Conservation (phyloP, 371 early-diverging fungal genomes). For the Mycotypha africana region DNA sequence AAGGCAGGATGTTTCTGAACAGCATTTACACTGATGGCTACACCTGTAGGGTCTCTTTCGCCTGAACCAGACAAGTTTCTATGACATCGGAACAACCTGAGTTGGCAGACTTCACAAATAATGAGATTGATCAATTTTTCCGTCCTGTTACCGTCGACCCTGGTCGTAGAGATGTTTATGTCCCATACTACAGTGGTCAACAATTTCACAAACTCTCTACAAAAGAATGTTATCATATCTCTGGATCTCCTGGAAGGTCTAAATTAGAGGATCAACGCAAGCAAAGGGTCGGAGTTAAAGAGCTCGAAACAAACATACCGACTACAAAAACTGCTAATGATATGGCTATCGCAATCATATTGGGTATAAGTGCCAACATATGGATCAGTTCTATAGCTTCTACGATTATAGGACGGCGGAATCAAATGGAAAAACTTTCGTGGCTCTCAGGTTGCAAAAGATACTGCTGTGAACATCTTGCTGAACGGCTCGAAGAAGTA, state of each 20-base stretch:
- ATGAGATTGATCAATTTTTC: not conserved
- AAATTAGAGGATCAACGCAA: constrained; percentile 2
- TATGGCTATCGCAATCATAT: not conserved
- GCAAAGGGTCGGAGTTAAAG: not conserved
- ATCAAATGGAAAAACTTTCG: not conserved
- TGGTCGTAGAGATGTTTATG: not conserved
- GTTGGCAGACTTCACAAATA: not conserved
- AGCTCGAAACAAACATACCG: not conserved
- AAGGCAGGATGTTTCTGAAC: constrained; percentile 1
- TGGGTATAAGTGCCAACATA: not conserved
- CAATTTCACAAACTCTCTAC: not conserved
- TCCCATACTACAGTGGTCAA: not conserved
- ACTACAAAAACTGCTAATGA: not conserved
- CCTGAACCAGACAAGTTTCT: not conserved
- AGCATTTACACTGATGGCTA: constrained; percentile 1
- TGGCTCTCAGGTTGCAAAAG: not conserved
- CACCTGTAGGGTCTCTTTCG: not conserved
- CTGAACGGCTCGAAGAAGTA: constrained; percentile 5
- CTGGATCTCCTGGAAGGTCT: not conserved
- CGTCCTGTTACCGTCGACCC: not conserved
- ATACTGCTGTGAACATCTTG: constrained; percentile 1
- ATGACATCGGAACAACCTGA: not conserved
- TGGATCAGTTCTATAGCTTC: not conserved
- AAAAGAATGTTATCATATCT: not conserved
- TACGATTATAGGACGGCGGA: not conserved